Evolutionary conservation across 306 rosid genomes (phyloP).

Genomic region (Trichosanthes truncata): DNA sequence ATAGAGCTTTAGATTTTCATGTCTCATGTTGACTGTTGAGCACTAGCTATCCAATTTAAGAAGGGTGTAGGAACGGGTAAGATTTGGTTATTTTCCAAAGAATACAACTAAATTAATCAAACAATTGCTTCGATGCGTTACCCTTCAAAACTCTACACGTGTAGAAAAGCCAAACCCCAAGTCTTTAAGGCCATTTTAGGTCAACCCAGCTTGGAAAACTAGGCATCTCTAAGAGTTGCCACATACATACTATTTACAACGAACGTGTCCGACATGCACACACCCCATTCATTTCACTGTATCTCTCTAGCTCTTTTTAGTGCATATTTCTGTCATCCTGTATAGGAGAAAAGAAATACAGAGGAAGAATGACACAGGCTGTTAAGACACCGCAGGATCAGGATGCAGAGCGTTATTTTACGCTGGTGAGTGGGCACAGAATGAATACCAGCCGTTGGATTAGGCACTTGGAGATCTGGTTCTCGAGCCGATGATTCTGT

Average conservation of each 20-base stretch:
- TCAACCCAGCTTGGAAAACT: not conserved
- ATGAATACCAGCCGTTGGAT: conserved; percentile 3
- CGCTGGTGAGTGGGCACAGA: not conserved
- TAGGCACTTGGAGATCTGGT: conserved; percentile 5
- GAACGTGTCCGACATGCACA: conserved; percentile 39
- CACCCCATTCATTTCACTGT: not conserved
- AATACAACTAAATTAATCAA: not conserved
- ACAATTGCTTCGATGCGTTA: not conserved
- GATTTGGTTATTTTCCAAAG: not conserved
- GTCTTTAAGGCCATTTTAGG: not conserved
- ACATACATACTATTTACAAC: not conserved
- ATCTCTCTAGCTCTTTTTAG: conserved; percentile 4
- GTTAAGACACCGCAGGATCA: not conserved
- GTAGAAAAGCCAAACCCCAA: not conserved
- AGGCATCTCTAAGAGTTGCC: not conserved
- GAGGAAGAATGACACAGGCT: conserved; percentile 23
- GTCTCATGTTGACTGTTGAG: not conserved
- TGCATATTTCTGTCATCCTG: not conserved
- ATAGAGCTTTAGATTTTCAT: not conserved
- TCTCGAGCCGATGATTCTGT: not conserved
- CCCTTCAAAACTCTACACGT: not conserved
- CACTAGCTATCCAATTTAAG: not conserved
- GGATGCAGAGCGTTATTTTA: not conserved
- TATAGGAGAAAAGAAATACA: not conserved
- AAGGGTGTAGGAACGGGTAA: too few relatives aligned